Evolutionary conservation across 345 rosid genomes (phyloP), one percentile per base, ranked within the genome.

Genomic region (Melastoma malabathricum): DNA sequence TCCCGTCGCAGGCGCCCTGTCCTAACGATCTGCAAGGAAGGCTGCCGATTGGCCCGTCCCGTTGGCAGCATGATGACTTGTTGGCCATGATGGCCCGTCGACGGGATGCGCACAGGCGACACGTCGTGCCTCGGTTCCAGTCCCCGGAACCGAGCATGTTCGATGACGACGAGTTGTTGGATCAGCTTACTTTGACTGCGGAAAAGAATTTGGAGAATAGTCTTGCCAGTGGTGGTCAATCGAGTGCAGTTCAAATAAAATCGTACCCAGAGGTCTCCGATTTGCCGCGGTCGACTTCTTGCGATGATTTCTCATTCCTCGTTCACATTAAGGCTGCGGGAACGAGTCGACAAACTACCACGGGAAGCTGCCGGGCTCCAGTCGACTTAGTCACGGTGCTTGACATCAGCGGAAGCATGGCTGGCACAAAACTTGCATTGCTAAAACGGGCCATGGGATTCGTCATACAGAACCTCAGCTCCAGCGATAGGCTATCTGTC

Each of bases 401-500:
- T 60, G 99, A 93, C 63, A 73, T 79, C 60, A 93, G 99, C 55
- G 97, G 97, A 38, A 93, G 99, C 73, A 93, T 93, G 97, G 90
- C 99, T 0, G 99, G 99, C 46, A 93, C 95, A 41, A 93, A 88
- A 73, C 78, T 93, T 19, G 99, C 95, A 44, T 61, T 93, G 67
- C 77, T 93, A 4, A 93, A 93, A 79, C 80, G 97, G 18, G 99
- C 99, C 6, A 88, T 88, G 99, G 99, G 97, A 4, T 93, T 93
- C 58, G 94, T 93, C 31, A 93, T 93, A 66, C 99, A 88, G 68
- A 93, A 88, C 66, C 95, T 93, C 49, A 84, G 97, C 18, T 76
- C 78, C 47, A 72, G 72, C 10, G 97, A 93, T 54, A 72, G 99
- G 72, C 99, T 93, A 43, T 93, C 99, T 1, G 97, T 93, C 25